Conservation (phyloP, 352 stramenopile genomes). For the Phytophthora syringae region DNA sequence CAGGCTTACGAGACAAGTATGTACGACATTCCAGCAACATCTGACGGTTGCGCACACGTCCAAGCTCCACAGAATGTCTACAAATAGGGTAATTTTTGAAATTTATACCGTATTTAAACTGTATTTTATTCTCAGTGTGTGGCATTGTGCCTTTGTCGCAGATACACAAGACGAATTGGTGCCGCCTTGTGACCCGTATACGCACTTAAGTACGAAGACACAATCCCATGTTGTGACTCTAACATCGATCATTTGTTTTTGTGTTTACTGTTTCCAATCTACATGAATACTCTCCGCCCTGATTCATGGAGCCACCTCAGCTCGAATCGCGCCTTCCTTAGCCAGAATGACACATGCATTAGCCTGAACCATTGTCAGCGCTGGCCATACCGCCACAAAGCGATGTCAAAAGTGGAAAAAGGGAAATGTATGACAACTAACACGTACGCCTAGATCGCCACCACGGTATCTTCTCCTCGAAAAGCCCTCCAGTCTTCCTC, state of each 20-base stretch:
- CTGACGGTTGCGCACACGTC: background rate
- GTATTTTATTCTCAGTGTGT: background rate
- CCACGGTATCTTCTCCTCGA: background rate
- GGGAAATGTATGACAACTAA: background rate
- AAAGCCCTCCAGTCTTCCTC: constrained; percentile 36
- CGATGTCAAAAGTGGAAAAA: too few relatives aligned
- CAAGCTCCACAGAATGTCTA: background rate
- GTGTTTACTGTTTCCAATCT: too few relatives aligned
- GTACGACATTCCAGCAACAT: background rate
- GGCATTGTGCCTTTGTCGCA: background rate
- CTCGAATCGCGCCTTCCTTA: too few relatives aligned
- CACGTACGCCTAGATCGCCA: constrained; percentile 4
- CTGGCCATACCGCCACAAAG: too few relatives aligned
- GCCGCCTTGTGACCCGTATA: background rate
- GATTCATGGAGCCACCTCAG: too few relatives aligned
- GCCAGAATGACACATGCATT: too few relatives aligned
- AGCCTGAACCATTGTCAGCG: too few relatives aligned
- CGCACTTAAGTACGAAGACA: background rate
- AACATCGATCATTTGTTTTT: too few relatives aligned
- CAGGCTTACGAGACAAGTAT: background rate
- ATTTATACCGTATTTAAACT: too few relatives aligned
- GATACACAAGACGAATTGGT: background rate
- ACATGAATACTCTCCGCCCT: too few relatives aligned
- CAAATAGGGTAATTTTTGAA: background rate
- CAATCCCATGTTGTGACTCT: background rate